Evolutionary conservation across 495 filamentous ascomycete genomes (phyloP).

Genomic region (Tuber brumale): DNA sequence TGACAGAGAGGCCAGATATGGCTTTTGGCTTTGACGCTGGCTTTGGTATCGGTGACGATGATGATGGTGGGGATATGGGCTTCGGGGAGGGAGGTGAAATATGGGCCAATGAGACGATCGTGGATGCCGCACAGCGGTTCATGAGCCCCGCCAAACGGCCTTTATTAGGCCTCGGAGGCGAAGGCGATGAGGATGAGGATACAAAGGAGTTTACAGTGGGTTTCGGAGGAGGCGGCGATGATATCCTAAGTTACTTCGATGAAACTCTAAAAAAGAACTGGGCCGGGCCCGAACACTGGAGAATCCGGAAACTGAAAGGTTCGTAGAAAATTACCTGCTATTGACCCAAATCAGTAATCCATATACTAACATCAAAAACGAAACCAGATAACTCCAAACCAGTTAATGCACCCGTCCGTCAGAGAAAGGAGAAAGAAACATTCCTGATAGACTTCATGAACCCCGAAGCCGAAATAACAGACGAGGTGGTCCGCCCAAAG

Average conservation of each 20-base stretch:
- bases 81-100: constrained; percentile 71
- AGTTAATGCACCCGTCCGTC: constrained; percentile 28
- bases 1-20: constrained; percentile 23
- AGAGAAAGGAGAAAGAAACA: constrained; percentile 85
- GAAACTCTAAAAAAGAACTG: constrained; percentile 92
- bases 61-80: constrained; percentile 48
- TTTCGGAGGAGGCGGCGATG: constrained; percentile 65
- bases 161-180: constrained; percentile 46
- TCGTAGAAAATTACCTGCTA: not conserved
- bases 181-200: constrained; percentile 57
- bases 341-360: not conserved
- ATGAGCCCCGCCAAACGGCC: constrained; percentile 36
- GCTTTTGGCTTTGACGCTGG: constrained; percentile 67
- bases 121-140: constrained; percentile 47
- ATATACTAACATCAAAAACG: constrained; percentile 59
- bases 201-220: constrained; percentile 55
- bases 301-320: constrained; percentile 80
- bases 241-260: constrained; percentile 95
- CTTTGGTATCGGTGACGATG: constrained; percentile 29
- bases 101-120: constrained; percentile 58
- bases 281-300: constrained; percentile 98
- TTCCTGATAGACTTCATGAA: constrained; percentile 88
- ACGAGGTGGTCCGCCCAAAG: constrained; percentile 76
- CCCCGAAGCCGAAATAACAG: constrained; percentile 61
- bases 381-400: constrained; percentile 49